Base-by-base conservation (phyloP, 176 grass and related monocot genomes). In the Ananas comosus region DNA sequence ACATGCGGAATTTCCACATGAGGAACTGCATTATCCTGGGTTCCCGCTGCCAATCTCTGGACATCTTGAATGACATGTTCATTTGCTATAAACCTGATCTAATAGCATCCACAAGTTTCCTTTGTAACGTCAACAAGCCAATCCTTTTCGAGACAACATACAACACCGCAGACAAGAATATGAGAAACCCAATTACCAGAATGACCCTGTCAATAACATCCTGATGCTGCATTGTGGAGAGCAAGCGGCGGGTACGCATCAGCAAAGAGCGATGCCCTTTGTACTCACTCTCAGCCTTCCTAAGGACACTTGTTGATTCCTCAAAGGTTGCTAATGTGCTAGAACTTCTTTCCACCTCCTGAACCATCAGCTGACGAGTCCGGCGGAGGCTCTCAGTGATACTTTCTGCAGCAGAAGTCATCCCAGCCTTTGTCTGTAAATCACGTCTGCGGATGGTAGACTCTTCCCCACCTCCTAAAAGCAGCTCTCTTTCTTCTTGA, bases 371-470 rank as follows among this genome's bases (percentile, higher is more conserved):
- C 56, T 93, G 94, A 25, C 82, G 82, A 51, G 89, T 88, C 12
- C 81, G 66, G 27, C 86, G 86, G 48, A 99, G 87, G 82, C 89
- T 93, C 56, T 93, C 89, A 0, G 89, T 93, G 57, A 92, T 92
- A 76, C 86, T 92, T 90, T 92, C 86, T 59, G 89, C 89, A 85
- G 84, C 82, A 18, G 89, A 92, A 68, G 86, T 90, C 94, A 97
- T 88, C 13, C 86, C 89, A 81, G 78, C 80, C 65, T 97, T 97
- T 82, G 89, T 97, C 81, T 91, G 79, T 64, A 85, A 75, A 68
- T 87, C 85, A 57, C 75, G 85, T 58, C 85, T 69, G 67, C 75
- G 75, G 42, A 87, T 68, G 33, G 88, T 87, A 74, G 85, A 91
- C 69, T 85, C 88, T 82, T 91, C 81, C 12, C 85, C 85, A 73